Evolutionary conservation across 2,329 filamentous ascomycete species (phyloP).

Genomic region (Xylaria sp.): DNA sequence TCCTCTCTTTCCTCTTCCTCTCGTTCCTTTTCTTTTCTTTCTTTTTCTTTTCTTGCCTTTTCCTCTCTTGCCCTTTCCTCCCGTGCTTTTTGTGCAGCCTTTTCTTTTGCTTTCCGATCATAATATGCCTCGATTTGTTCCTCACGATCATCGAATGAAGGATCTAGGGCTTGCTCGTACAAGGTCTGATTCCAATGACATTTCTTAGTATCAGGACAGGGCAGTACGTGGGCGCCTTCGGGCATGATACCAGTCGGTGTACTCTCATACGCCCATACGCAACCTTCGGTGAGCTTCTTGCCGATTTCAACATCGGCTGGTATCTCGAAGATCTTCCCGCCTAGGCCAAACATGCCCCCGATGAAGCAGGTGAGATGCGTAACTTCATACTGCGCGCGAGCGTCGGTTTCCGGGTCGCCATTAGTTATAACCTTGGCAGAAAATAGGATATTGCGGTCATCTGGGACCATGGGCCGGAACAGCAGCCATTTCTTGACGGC

Average conservation of each 20-base stretch:
- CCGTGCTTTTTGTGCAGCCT: constrained; percentile 41
- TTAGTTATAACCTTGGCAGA: constrained; percentile 69
- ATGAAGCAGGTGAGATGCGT: constrained; percentile 75
- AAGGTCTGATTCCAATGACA: constrained; percentile 66
- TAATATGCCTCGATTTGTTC: constrained; percentile 48
- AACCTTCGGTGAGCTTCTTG: constrained; percentile 73
- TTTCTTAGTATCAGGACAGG: constrained; percentile 59
- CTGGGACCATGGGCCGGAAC: constrained; percentile 79
- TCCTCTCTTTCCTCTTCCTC: constrained; percentile 30
- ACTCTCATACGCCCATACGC: constrained; percentile 74
- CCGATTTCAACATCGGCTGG: constrained; percentile 71
- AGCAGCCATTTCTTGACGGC: constrained; percentile 79
- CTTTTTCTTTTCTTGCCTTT: constrained; percentile 12
- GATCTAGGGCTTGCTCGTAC: constrained; percentile 63
- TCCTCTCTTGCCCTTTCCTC: no score
- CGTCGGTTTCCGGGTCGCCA: constrained; percentile 55
- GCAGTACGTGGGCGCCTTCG: constrained; percentile 61
- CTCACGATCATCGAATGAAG: constrained; percentile 56
- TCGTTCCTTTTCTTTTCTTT: not conserved
- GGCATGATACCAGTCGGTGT: constrained; percentile 74
- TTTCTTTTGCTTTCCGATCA: constrained; percentile 50
- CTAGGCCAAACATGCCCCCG: constrained; percentile 76
- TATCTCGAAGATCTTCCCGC: constrained; percentile 69
- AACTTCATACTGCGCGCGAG: constrained; percentile 67
- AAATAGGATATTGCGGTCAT: constrained; percentile 76